Percentiles rank a stretch among this genome's conserved stretches.
Conservation (phyloP, 139 green algal species). For the Picocystis salinarum region DNA sequence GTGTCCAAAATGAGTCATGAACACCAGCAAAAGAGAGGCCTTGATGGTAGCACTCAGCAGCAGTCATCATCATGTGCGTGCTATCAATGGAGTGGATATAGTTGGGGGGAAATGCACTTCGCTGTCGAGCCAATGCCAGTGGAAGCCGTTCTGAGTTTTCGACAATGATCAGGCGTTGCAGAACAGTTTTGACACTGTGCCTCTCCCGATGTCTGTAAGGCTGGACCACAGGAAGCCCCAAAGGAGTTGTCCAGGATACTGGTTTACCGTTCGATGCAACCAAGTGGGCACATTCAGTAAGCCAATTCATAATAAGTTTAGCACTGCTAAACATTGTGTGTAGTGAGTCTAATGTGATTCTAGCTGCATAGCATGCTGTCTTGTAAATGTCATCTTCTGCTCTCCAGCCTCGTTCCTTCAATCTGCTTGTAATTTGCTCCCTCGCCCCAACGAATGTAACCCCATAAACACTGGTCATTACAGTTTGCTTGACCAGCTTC, state of each 20-base stretch:
- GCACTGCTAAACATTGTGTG: conserved; percentile 62
- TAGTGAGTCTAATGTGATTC: conserved; percentile 51
- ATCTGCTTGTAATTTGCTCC: conserved; percentile 56
- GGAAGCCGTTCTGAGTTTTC: background rate
- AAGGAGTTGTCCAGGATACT: conserved; percentile 66
- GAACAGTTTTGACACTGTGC: conserved; percentile 28
- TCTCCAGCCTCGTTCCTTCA: conserved; percentile 53
- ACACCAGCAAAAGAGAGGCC: conserved; percentile 72
- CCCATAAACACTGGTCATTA: conserved; percentile 97
- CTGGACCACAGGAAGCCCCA: conserved; percentile 81
- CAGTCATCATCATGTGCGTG: conserved; percentile 96
- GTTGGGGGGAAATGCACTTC: conserved; percentile 86
- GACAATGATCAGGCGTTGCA: conserved; percentile 24
- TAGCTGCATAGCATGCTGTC: conserved; percentile 1
- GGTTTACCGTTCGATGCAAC: conserved; percentile 23
- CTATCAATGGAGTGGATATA: conserved; percentile 91
- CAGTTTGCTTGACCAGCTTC: conserved; percentile 98
- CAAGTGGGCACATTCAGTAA: conserved; percentile 43
- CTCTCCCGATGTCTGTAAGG: conserved; percentile 47
- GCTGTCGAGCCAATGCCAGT: conserved; percentile 26
- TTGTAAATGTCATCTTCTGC: conserved; percentile 16
- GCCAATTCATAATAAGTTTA: conserved; percentile 76
- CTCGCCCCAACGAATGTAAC: conserved; percentile 81
- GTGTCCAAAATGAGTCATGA: conserved; percentile 98
- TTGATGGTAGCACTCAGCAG: conserved; percentile 34